Evolutionary conservation across 2,329 filamentous ascomycete species (phyloP), one percentile per base, ranked within the genome.

Genomic region (Diaporthe aspalathi): DNA sequence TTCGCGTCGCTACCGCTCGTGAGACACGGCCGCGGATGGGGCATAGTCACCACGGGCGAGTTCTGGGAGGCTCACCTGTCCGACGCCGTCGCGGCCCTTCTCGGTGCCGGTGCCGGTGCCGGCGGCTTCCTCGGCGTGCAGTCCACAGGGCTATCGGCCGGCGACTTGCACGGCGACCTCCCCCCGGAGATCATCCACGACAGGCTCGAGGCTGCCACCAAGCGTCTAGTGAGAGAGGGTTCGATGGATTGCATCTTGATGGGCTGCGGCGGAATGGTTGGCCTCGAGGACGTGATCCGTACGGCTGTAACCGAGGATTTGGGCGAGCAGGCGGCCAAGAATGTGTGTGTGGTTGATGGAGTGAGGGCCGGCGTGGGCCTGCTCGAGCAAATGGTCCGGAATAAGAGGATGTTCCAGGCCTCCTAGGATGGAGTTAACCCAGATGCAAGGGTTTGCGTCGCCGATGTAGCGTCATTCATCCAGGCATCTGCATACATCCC

Each of bases 261-360:
- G 84, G 95, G 95, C 0, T 98, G 95, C 79, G 95, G 93, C 3
- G 95, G 94, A 0, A 97, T 98, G 95, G 91, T 92, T 1, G 95
- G 94, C 0, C 87, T 98, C 82, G 92, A 96, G 76, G 85, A 89
- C 50, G 91, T 91, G 71, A 94, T 98, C 49, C 87, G 91, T 43
- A 86, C 88, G 53, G 92, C 92, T 0, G 92, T 93, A 45, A 77
- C 88, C 0, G 89, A 92, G 71, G 85, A 88, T 63, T 85, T 92
- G 70, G 92, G 92, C 1, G 80, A 85, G n/a, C 81, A 86, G 14
- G 84, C 85, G 56, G 92, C 84, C 68, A 83, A 84, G 43, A 76
- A 77, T 2, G 78, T 97, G 5, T 88, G 87, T 76, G 90, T 98
- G 73, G 84, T 98, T 7, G 95, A 98, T 80, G 94, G 94, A 0